Base-by-base conservation (phyloP, 2,329 filamentous ascomycete species). In the Cladosporium sphaerospermum region DNA sequence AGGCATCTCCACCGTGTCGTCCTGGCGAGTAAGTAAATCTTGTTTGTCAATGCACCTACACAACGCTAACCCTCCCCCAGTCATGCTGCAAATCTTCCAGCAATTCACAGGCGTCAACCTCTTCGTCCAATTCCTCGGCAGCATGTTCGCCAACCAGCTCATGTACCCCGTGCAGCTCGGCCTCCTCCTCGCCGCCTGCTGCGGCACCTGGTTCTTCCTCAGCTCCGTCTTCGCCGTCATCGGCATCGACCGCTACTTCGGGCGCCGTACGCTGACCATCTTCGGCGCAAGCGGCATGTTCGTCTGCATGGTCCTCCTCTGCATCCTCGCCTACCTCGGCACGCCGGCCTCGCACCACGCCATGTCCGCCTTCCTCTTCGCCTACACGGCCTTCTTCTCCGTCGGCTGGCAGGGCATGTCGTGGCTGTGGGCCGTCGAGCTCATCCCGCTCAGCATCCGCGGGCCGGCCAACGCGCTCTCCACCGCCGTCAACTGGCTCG, bases 191-290 rank as follows among this genome's bases (percentile, higher is more conserved):
- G 58, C 60, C n/a, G 59, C 56, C 4, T 58, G 54, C 19, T 57
- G 63, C 11, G 59, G 59, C 7, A 62, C 60, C 9, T 60, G 59
- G 41, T 64, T 61, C 53, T 61, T 63, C 39, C 41, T 64, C 14
- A 55, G 55, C 11, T 59, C 62, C 14, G 37, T 60, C n/a, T 52
- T 65, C 11, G 68, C 73, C 1, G 68, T 76, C 42, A 72, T 73
- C 50, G 69, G 73, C 19, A 68, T 75, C 52, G 72, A 76, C 54
- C 68, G 66, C 37, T 66, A 73, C 49, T 51, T 51, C 16, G 72
- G 73, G 28, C 71, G 85, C 19, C 78, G 85, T 13, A 79, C 80
- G 62, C 76, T 88, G 56, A 87, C 88, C 82, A 70, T 88, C 14
- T 78, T 86, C 54, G 84, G 84, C 52, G 79, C 80, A 0, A 57